phyloP scores from a whole-genome alignment of 2,329 filamentous ascomycete genomes.

The Neofusicoccum cordaticola region DNA sequence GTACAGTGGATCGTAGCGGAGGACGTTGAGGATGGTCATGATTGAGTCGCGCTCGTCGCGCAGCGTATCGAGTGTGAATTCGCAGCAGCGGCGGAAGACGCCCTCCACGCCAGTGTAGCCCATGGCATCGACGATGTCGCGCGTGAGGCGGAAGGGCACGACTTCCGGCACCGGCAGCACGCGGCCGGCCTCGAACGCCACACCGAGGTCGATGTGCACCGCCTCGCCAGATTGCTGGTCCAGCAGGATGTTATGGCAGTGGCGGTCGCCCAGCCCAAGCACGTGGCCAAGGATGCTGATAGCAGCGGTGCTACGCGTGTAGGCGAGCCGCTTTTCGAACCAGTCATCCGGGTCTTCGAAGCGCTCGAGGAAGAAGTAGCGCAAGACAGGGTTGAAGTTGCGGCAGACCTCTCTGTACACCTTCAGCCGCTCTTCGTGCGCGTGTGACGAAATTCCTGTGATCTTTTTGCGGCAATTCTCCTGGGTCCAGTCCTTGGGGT shows the following conservation, averaged over 20 bases:
- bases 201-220: constrained; percentile 93
- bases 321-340: constrained; percentile 85
- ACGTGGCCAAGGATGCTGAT: constrained; percentile 94
- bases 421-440: constrained; percentile 67
- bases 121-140: constrained; percentile 96
- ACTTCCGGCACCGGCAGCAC: constrained; percentile 94
- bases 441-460: constrained; percentile 65
- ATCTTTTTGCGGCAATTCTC: constrained; percentile 78
- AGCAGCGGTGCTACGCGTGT: constrained; percentile 88
- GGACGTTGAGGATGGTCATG: constrained; percentile 96
- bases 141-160: constrained; percentile 89
- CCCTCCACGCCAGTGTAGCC: constrained; percentile 93
- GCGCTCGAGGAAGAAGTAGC: constrained; percentile 94
- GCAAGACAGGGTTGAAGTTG: constrained; percentile 87
- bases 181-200: constrained; percentile 94
- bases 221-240: constrained; percentile 88
- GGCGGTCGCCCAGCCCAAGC: constrained; percentile 86
- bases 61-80: constrained; percentile 92
- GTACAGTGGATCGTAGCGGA: constrained; percentile 97
- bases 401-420: constrained; percentile 76
- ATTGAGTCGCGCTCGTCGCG: constrained; percentile 95
- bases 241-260: constrained; percentile 94
- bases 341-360: constrained; percentile 94
- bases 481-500: constrained; percentile 78
- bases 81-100: constrained; percentile 95